Conservation (phyloP, 116 monocot genomes). For the Thalassia testudinum region DNA sequence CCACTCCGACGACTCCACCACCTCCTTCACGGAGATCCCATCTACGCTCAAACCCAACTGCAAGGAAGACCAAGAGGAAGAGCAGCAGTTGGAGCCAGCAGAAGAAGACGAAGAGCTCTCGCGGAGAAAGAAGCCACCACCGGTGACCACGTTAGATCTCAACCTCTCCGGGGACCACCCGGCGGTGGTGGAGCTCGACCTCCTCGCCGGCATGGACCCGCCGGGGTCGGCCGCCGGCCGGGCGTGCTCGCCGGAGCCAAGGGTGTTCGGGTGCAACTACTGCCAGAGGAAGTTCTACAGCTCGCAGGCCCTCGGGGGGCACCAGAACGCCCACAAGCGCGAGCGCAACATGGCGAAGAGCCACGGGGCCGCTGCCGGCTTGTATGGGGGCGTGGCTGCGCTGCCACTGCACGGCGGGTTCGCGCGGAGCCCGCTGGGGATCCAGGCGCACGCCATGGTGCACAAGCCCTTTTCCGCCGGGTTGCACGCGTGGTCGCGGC, state of each 20-base stretch:
- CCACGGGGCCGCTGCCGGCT: not conserved
- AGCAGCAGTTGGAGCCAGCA: not conserved
- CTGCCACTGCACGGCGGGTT: not conserved
- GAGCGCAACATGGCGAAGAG: conserved; percentile 19
- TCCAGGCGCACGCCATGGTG: not conserved
- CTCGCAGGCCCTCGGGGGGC: conserved; percentile 39
- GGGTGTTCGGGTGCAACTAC: conserved; percentile 16
- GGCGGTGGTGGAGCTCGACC: not conserved
- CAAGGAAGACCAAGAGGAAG: not conserved
- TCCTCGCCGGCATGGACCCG: not conserved
- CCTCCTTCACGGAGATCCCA: not conserved
- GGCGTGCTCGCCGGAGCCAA: not conserved
- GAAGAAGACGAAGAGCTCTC: too few relatives aligned
- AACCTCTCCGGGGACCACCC: too few relatives aligned
- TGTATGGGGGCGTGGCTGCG: not conserved
- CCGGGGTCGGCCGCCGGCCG: not conserved
- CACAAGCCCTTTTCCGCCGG: not conserved
- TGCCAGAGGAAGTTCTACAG: conserved; percentile 20
- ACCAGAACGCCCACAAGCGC: conserved; percentile 52
- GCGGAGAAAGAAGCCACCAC: too few relatives aligned
- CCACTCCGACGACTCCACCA: not conserved
- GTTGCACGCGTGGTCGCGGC: not conserved
- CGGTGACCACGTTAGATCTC: too few relatives aligned
- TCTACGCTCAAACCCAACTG: not conserved
- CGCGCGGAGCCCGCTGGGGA: not conserved